These are phyloP conservation scores for Murraya koenigii DNA, from an alignment of 345 rosid genomes.

Conservation along the genomic window DNA sequence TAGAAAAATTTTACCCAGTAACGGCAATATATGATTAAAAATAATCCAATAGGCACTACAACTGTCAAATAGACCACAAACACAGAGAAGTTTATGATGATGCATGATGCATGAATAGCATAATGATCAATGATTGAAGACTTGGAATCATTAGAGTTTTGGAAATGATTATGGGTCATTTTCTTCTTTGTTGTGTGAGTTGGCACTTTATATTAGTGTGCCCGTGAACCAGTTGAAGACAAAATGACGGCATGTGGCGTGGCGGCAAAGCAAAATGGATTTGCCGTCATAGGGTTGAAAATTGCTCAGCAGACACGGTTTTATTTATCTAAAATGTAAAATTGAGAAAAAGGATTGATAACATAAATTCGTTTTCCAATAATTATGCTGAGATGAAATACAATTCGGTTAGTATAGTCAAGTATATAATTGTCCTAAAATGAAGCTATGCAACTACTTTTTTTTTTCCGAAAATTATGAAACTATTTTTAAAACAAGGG, in stretches of 20 bases:
- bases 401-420: no score
- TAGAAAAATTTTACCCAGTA: background rate
- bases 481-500: no score
- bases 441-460: no score
- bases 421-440: no score
- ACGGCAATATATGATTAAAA: background rate
- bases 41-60: background rate
- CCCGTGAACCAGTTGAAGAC: conserved; percentile 9
- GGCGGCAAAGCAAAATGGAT: background rate
- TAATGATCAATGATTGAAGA: background rate
- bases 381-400: no score
- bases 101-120: background rate
- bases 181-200: background rate
- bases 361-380: no score
- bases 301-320: background rate
- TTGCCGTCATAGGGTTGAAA: background rate
- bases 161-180: background rate
- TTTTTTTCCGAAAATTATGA: no score
- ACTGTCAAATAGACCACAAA: background rate
- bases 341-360: no score
- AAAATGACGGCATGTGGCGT: conserved; percentile 1
- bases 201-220: background rate
- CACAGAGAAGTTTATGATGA: background rate
- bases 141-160: background rate
- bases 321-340: background rate